A percentile compares a stretch with the other conserved stretches of the same genome.
These are phyloP conservation scores for Alternaria dauci DNA, from an alignment of 2,329 filamentous ascomycete genomes.

Conservation along the genomic window DNA sequence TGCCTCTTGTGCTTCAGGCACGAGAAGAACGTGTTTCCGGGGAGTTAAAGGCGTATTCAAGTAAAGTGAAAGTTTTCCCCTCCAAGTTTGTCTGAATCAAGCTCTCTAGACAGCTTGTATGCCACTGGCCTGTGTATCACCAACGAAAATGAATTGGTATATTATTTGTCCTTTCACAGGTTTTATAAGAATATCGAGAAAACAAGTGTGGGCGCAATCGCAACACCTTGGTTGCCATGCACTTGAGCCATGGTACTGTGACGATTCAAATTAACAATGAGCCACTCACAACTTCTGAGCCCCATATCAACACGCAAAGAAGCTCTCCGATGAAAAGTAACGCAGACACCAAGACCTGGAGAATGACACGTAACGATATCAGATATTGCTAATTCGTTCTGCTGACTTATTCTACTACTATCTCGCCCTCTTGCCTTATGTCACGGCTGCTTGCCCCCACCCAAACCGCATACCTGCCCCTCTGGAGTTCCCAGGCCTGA, in stretches of 20 bases:
- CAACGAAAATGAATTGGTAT: neutral
- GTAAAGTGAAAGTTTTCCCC: too few species aligned
- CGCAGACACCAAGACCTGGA: too few species aligned
- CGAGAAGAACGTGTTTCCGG: too few species aligned
- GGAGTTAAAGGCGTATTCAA: too few species aligned
- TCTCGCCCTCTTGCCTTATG: conserved; percentile 32
- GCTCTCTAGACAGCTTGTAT: neutral
- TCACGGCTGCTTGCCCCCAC: conserved; percentile 51
- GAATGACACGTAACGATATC: neutral
- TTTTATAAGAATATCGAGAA: neutral
- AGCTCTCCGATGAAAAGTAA: too few species aligned
- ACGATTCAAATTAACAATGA: too few species aligned
- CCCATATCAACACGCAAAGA: too few species aligned
- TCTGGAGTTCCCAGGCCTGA: conserved; percentile 77
- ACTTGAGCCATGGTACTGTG: too few species aligned
- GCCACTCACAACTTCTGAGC: too few species aligned
- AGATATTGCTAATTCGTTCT: neutral
- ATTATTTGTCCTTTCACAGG: neutral
- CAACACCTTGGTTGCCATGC: too few species aligned
- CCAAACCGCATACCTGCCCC: conserved; percentile 38
- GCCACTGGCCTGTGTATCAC: neutral
- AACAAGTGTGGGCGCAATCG: too few species aligned
- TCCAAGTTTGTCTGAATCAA: neutral
- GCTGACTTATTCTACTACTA: conserved; percentile 13
- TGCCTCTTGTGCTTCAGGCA: too few species aligned